These are phyloP conservation scores for Aspergillus conjunctus DNA, from an alignment of 495 filamentous ascomycete species.

Conservation along the genomic window DNA sequence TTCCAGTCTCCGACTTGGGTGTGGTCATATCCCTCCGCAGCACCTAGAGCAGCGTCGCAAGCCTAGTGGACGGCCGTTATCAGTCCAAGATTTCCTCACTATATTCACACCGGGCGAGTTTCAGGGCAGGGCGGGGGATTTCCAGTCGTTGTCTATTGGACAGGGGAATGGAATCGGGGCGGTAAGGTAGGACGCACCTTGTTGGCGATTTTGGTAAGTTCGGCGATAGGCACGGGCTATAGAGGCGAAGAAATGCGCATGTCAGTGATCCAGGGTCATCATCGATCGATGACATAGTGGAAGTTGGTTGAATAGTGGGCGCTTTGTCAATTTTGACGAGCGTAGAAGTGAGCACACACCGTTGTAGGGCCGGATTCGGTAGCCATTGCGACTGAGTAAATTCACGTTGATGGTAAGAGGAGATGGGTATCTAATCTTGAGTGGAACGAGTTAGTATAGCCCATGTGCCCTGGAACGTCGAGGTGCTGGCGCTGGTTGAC, in stretches of 20 bases:
- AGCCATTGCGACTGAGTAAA: slow-evolving; percentile 35
- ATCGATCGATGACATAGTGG: slow-evolving; percentile 14
- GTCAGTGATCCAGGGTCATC: slow-evolving; percentile 19
- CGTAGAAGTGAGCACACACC: slow-evolving; percentile 29
- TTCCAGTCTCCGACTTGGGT: slow-evolving; percentile 82
- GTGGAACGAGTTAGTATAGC: slow-evolving; percentile 17
- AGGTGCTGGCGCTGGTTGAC: slow-evolving; percentile 8
- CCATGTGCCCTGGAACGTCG: slow-evolving; percentile 6
- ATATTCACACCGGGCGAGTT: neutral
- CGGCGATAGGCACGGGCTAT: slow-evolving; percentile 73
- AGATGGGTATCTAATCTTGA: neutral
- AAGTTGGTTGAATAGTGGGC: neutral
- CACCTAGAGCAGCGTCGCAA: slow-evolving; percentile 74
- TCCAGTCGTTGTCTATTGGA: neutral
- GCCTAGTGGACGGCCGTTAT: slow-evolving; percentile 55
- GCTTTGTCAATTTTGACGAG: slow-evolving; percentile 1
- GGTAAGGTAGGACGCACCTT: slow-evolving; percentile 59
- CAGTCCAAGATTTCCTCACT: neutral
- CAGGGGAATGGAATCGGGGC: neutral
- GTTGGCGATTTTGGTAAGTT: slow-evolving; percentile 80
- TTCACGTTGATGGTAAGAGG: neutral
- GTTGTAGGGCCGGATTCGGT: slow-evolving; percentile 36
- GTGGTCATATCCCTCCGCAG: slow-evolving; percentile 78
- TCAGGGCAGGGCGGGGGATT: neutral
- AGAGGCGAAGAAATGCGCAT: slow-evolving; percentile 10